Evolutionary conservation across 2,329 filamentous ascomycete genomes (phyloP), one percentile per base, ranked within the genome.

Genomic region (Fusarium sp.): DNA sequence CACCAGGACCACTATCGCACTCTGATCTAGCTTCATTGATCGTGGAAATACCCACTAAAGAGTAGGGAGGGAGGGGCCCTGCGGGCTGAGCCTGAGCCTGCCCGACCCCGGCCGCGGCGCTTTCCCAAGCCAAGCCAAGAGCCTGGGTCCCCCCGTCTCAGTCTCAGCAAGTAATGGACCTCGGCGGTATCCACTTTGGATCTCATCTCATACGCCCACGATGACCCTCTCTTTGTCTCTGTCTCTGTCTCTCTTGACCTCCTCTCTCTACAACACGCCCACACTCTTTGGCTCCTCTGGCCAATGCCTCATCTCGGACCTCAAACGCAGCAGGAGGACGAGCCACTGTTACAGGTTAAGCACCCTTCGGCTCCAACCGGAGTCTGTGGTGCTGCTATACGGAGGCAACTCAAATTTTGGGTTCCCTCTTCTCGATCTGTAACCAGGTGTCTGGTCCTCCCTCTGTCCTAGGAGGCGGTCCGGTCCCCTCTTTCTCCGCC

Each of bases 51-150:
- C 41, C 57, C 65, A 63, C 65, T 77, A 69, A 47, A 55, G 30
- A 53, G 58, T 48, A 66, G 36, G 42, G 32, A 35, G 54, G 28
- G 39, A 51, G 56, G 54, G 74, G 48, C 69, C 61, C 68, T 60
- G 74, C 67, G 69, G 65, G 63, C 72, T 69, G 58, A 63, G 67
- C 66, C 71, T 66, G 69, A 74, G 42, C 55, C 55, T 58, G 55
- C 24, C 30, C 20, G 41, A 58, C 30, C 63, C 75, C 71, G 66
- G 73, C 66, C 64, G 63, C 63, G 66, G 56, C 69, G 71, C 65
- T 63, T 57, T 68, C 58, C 53, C 69, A 77, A 70, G 75, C 73
- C 64, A 68, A 54, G 63, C 54, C 54, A 68, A 67, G 59, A 41
- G 24, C 42, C 54, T 68, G 65, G 36, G 36, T 32, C n/a, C 65